Evolutionary conservation across 371 early-diverging fungal species (phyloP), one percentile per base, ranked within the genome.

Genomic region (Coelomomyces lativittatus): DNA sequence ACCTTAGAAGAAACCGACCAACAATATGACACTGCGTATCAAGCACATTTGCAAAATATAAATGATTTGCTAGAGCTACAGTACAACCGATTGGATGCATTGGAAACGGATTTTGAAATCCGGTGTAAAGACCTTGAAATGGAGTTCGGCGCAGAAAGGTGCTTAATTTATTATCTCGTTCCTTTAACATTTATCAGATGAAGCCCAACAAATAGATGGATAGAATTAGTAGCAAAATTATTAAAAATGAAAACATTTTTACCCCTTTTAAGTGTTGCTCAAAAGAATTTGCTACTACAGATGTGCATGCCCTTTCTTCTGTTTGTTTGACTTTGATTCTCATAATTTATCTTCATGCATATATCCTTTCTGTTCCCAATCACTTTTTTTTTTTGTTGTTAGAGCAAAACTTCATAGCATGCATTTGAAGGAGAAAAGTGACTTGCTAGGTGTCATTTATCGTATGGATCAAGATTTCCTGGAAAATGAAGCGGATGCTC

Each of bases 401-500:
- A 60, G 67, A 37, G 51, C 56, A 14, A 56, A 51, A 39, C 45
- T 71, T 25, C 61, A 62, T 28, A 38, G 53, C 1, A 51, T 56
- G 28, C 67, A 65, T 49, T 55, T 61, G 7, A 64, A 60, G 39
- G 64, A 64, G 40, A 57, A 59, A 38, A 50, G 58, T 3, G 64
- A 66, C 44, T 52, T 70, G 11, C 40, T 68, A 23, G 68, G 67
- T 15, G 62, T 73, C 43, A 58, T 70, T 48, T 51, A 60, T 5
- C 44, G 70, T 6, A 59, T 65, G 57, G 68, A 70, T 45, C 60
- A 58, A 29, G 68, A 70, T 30, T 67, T 62, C 40, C 52, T 53
- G 19, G 74, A 73, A 28, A 54, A 62, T 8, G 74, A 73, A 51
- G 70, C 68, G 0, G 74, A 73, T 51, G 63, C 74, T 24, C 59